These are phyloP conservation scores for Penicillium egyptiacum DNA, from an alignment of 495 filamentous ascomycete species.

Conservation along the genomic window DNA sequence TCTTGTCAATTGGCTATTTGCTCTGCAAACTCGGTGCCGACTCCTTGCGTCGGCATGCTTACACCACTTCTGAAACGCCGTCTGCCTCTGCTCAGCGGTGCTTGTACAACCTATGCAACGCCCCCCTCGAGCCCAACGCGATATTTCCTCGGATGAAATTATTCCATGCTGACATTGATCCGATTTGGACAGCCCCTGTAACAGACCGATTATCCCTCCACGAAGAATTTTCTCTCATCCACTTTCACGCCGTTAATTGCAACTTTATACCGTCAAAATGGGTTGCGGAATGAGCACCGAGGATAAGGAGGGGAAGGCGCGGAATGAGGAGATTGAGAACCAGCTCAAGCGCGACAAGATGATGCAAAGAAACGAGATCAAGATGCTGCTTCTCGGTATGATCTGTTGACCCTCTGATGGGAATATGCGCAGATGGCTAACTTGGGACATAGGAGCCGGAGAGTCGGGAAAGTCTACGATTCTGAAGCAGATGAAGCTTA, in stretches of 20 bases:
- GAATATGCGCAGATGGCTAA: slow-evolving; percentile 8
- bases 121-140: slow-evolving; percentile 12
- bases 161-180: slow-evolving; percentile 13
- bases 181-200: slow-evolving; percentile 16
- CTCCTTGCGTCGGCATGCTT: slow-evolving; percentile 30
- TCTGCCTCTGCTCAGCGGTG: slow-evolving; percentile 16
- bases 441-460: slow-evolving; percentile 73
- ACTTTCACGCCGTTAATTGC: slow-evolving; percentile 21
- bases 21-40: slow-evolving; percentile 10
- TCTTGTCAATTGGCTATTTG: not conserved
- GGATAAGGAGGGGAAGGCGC: slow-evolving; percentile 99
- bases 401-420: slow-evolving; percentile 13
- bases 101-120: slow-evolving; percentile 25
- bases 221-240: slow-evolving; percentile 21
- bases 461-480: slow-evolving; percentile 99
- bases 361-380: slow-evolving; percentile 96
- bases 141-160: slow-evolving; percentile 14
- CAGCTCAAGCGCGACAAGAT: slow-evolving; percentile 94
- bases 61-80: slow-evolving; percentile 28
- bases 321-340: slow-evolving; percentile 99
- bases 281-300: slow-evolving; percentile 99
- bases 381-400: slow-evolving; percentile 97
- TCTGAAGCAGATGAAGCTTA: slow-evolving; percentile 94
- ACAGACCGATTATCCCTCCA: slow-evolving; percentile 15
- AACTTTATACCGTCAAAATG: slow-evolving; percentile 65